Percentiles rank a stretch among this genome's conserved stretches.
Evolutionary conservation across 148 eudicot genomes (phyloP).

Genomic region (Rhododendron williamsianum): DNA sequence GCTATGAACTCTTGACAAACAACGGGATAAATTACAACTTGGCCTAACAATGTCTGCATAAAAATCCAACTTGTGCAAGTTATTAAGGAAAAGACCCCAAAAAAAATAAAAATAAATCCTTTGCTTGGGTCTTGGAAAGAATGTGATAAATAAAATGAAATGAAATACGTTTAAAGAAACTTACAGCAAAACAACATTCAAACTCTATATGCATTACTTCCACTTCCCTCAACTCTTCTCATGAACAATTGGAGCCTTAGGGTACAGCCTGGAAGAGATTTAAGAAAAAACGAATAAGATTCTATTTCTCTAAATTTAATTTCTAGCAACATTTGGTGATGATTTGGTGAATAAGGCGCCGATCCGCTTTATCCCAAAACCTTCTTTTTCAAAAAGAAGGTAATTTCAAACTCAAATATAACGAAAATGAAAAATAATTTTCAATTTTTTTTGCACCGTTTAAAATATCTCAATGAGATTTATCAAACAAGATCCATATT

Average conservation of each 20-base stretch:
- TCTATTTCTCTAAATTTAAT: neutral
- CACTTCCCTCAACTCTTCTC: neutral
- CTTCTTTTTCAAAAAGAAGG: too few relatives aligned
- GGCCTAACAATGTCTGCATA: neutral
- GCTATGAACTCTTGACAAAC: neutral
- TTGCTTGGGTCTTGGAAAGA: neutral
- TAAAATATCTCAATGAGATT: too few relatives aligned
- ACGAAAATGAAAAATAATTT: too few relatives aligned
- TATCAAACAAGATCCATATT: too few relatives aligned
- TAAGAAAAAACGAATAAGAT: neutral
- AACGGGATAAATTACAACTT: neutral
- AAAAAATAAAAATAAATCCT: neutral
- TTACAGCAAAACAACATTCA: neutral
- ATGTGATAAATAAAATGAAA: neutral
- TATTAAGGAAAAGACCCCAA: neutral
- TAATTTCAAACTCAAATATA: too few relatives aligned
- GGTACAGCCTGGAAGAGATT: slow-evolving; percentile 12
- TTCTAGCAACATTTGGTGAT: neutral
- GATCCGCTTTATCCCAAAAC: too few relatives aligned
- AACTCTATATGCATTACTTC: neutral
- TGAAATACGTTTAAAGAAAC: neutral
- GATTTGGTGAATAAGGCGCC: neutral
- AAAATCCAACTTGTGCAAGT: neutral
- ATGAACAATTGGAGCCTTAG: neutral
- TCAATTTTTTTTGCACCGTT: too few relatives aligned